phyloP scores from a whole-genome alignment of 2,329 filamentous ascomycete genomes.

The Basipetospora chlamydospora region DNA sequence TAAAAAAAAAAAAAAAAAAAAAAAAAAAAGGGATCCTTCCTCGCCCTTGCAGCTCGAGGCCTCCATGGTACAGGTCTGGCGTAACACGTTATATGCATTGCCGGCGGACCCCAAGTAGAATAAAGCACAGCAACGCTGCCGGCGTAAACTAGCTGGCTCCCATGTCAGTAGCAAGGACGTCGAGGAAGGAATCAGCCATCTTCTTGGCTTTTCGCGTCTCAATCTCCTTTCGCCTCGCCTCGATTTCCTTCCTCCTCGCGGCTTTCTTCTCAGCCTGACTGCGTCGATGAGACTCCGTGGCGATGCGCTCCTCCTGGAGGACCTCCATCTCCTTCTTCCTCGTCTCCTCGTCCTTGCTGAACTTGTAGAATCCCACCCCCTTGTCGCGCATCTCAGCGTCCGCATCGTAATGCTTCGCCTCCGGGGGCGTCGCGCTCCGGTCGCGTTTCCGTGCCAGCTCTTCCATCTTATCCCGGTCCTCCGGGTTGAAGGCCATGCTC shows the following conservation, averaged over 20 bases:
- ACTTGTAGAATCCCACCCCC: constrained; percentile 84
- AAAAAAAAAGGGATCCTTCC: no score
- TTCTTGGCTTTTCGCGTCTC: constrained; percentile 47
- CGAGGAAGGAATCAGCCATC: constrained; percentile 59
- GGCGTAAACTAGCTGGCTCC: no score
- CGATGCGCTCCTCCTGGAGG: constrained; percentile 49
- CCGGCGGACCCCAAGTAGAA: no score
- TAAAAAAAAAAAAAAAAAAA: no score
- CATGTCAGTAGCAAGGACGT: constrained; percentile 26
- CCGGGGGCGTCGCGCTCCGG: constrained; percentile 64
- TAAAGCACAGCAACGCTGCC: no score
- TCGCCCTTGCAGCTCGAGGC: no score
- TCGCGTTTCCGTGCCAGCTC: constrained; percentile 66
- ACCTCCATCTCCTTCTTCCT: constrained; percentile 59
- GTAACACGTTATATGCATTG: no score
- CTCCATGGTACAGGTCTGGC: no score
- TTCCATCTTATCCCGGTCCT: constrained; percentile 60
- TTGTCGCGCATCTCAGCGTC: constrained; percentile 70
- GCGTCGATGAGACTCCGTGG: constrained; percentile 50
- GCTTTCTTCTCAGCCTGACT: constrained; percentile 38
- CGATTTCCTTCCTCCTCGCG: constrained; percentile 46
- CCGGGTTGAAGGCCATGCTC: constrained; percentile 65
- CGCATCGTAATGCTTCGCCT: constrained; percentile 74
- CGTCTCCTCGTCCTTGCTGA: constrained; percentile 59
- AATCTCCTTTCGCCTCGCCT: constrained; percentile 47